phyloP scores from a whole-genome alignment of 2,329 filamentous ascomycete species.

The Colletotrichum sidae region DNA sequence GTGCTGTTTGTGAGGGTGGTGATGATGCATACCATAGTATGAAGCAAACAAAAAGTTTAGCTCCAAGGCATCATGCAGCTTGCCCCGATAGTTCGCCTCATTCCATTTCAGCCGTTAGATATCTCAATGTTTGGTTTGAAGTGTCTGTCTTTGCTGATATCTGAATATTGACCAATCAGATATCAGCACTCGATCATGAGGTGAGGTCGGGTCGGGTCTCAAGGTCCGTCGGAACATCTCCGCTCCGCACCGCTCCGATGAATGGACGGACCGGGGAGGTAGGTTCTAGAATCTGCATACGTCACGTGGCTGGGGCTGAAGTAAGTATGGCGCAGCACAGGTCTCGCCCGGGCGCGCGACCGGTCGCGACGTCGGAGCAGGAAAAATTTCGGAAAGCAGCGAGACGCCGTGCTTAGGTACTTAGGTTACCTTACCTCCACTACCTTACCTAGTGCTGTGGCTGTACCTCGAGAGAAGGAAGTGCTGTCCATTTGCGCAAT shows the following conservation, averaged over 20 bases:
- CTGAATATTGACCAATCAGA: conserved; percentile 21
- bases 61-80: too few relatives aligned
- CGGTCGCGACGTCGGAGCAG: conserved; percentile 30
- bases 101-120: too few relatives aligned
- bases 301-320: conserved; percentile 21
- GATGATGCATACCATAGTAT: too few relatives aligned
- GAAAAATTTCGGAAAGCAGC: conserved; percentile 38
- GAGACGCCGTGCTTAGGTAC: conserved; percentile 16
- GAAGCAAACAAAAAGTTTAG: too few relatives aligned
- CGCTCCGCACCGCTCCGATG: neutral
- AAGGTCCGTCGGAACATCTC: conserved; percentile 15
- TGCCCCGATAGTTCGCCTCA: too few relatives aligned
- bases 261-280: neutral
- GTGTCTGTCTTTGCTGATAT: neutral
- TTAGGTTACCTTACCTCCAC: neutral
- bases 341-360: neutral
- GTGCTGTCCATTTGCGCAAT: conserved; percentile 6
- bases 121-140: neutral
- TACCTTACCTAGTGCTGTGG: neutral
- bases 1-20: too few relatives aligned
- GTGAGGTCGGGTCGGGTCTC: too few relatives aligned
- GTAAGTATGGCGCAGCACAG: too few relatives aligned
- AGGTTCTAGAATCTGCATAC: conserved; percentile 14
- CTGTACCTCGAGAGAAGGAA: neutral
- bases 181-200: neutral